phyloP scores from a whole-genome alignment of 441 rosid species.

The Brassica hybrid region DNA sequence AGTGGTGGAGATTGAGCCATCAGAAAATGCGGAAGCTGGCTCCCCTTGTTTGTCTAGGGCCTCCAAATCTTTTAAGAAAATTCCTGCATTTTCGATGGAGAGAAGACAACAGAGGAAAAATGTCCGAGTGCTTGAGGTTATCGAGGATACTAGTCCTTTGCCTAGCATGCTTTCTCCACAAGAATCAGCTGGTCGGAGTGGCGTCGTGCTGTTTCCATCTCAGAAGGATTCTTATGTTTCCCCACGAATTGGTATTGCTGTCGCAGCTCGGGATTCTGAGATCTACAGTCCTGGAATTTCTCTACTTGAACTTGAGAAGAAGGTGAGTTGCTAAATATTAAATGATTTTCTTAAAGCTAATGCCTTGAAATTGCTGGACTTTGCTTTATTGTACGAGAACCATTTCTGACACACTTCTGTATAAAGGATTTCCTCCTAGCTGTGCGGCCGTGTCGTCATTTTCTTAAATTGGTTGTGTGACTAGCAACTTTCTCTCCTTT shows the following conservation, averaged over 20 bases:
- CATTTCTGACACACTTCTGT: conserved; percentile 16
- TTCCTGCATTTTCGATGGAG: conserved; percentile 61
- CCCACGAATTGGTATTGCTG: conserved; percentile 84
- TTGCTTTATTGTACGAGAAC: neutral
- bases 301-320: conserved; percentile 96
- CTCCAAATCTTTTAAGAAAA: conserved; percentile 70
- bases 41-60: conserved; percentile 69
- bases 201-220: conserved; percentile 67
- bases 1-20: conserved; percentile 88
- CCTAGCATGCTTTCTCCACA: conserved; percentile 99
- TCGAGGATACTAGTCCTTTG: conserved; percentile 89
- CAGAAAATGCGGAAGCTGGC: conserved; percentile 70
- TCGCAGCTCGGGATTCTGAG: conserved; percentile 84
- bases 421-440: conserved; percentile 17
- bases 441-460: conserved; percentile 18
- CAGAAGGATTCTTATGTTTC: conserved; percentile 87
- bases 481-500: conserved; percentile 24
- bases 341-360: conserved; percentile 15
- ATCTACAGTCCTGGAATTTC: conserved; percentile 92
- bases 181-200: conserved; percentile 83
- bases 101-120: conserved; percentile 69
- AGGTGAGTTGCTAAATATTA: conserved; percentile 56
- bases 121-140: conserved; percentile 78
- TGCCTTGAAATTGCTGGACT: conserved; percentile 20
- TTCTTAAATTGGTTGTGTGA: conserved; percentile 31